These are phyloP conservation scores for Rhododendron henanense DNA, from an alignment of 148 eudicot species.

Conservation along the genomic window DNA sequence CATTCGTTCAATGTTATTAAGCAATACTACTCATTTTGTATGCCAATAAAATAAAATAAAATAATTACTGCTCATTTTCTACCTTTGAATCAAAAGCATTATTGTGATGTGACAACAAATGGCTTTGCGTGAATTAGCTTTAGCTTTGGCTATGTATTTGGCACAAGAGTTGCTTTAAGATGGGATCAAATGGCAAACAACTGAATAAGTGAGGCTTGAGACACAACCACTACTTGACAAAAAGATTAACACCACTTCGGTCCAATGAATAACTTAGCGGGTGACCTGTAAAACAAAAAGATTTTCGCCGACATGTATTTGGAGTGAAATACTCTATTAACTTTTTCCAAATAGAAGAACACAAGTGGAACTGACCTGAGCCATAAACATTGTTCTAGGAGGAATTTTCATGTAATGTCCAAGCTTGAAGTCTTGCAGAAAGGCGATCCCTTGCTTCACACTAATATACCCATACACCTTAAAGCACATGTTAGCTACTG, in stretches of 20 bases:
- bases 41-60: too few relatives aligned
- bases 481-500: constrained; percentile 61
- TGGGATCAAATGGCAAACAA: not conserved
- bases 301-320: not conserved
- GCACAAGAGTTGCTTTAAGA: not conserved
- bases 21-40: not conserved
- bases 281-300: not conserved
- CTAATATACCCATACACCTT: constrained; percentile 55
- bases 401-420: constrained; percentile 71
- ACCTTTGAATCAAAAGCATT: not conserved
- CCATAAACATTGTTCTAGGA: constrained; percentile 61
- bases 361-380: constrained; percentile 32
- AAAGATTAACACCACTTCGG: not conserved
- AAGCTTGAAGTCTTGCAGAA: constrained; percentile 57
- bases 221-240: not conserved
- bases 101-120: not conserved
- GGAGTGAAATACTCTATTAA: not conserved
- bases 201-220: not conserved
- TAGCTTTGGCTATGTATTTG: not conserved
- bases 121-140: not conserved
- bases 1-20: not conserved
- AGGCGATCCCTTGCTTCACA: constrained; percentile 46
- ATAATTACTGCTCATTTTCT: not conserved
- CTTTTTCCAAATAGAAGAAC: not conserved
- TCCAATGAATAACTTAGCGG: not conserved